Evolutionary conservation across 129 eudicot genomes (phyloP).

Genomic region (Silybum marianum): DNA sequence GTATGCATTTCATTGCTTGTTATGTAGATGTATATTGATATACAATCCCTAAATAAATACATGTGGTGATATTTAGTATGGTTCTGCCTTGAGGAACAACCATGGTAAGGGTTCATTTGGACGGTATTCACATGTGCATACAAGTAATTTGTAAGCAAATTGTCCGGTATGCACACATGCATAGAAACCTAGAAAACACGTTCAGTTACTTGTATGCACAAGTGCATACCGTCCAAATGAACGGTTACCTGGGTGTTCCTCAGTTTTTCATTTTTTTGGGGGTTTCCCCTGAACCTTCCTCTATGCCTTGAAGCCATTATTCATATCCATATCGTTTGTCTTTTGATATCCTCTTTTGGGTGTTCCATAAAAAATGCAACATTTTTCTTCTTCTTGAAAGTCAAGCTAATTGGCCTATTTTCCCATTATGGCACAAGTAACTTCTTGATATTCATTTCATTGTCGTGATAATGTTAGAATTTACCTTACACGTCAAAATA

Average conservation of each 20-base stretch:
- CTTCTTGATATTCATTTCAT: not conserved
- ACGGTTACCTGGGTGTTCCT: too few species aligned
- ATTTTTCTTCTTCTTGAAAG: not conserved
- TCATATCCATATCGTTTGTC: not conserved
- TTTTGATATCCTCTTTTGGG: not conserved
- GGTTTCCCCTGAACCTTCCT: too few species aligned
- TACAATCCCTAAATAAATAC: not conserved
- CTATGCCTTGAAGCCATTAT: not conserved
- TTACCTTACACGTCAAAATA: not conserved
- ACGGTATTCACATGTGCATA: too few species aligned
- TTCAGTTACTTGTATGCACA: too few species aligned
- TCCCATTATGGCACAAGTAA: not conserved
- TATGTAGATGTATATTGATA: not conserved
- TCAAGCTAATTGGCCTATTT: not conserved
- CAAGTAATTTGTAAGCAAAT: too few species aligned
- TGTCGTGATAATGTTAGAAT: not conserved
- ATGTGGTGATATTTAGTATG: not conserved
- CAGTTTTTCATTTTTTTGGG: too few species aligned
- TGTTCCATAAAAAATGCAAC: slow-evolving; percentile 5
- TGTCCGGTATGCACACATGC: too few species aligned
- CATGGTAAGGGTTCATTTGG: too few species aligned
- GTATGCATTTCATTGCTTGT: not conserved
- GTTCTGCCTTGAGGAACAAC: not conserved
- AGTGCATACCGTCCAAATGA: too few species aligned
- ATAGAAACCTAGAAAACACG: too few species aligned